Base-by-base conservation (phyloP, 1,284 basidiomycete genomes). In the Ceratobasidium sp. region DNA sequence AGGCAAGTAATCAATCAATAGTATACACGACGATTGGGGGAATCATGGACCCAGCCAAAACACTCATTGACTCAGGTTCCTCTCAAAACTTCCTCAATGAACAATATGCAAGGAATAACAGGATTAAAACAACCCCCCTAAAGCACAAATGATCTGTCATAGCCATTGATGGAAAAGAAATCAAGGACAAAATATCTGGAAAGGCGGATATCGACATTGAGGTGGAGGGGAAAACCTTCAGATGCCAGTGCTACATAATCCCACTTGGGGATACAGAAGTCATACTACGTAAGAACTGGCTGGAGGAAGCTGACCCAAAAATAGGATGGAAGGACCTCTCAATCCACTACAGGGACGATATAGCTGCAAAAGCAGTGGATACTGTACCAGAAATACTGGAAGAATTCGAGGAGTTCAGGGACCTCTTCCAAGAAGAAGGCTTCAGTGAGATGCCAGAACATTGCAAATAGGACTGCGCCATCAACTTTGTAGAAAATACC, bases 31-130 rank as follows among this genome's bases (percentile, higher is more conserved):
- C 52, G 1, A 11, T 56, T 3, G 52, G 25, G 52, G 52, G 52
- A 56, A 56, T 56, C 52, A 56, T 56, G 52, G 52, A 56, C 22
- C 59, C 59, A 43, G 19, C 44, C 6, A 44, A 65, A 44, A 22
- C 62, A 44, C 62, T 44, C 40, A 64, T 40, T 3, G 61, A 64
- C 37, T 43, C 61, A 37, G 61, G 61, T 19, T 37, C 34, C 5
- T 15, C 61, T 22, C 11, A 13, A 15, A 64, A 64, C 61, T 64
- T 64, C 61, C 37, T 64, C 3, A 13, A 37, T 25, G 17, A 7
- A 7, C 7, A 7, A 19, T 54, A 54, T 54, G 51, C 22, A 8
- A 15, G n/a, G n/a, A 54, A 22, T 7, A 54, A 19, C 7, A 22
- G 19, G n/a, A 54, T 54, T 7, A 15, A 7, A 7, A 54, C 51